Conservation (phyloP, 2,329 filamentous ascomycete species). For the Colletotrichum tropicale region DNA sequence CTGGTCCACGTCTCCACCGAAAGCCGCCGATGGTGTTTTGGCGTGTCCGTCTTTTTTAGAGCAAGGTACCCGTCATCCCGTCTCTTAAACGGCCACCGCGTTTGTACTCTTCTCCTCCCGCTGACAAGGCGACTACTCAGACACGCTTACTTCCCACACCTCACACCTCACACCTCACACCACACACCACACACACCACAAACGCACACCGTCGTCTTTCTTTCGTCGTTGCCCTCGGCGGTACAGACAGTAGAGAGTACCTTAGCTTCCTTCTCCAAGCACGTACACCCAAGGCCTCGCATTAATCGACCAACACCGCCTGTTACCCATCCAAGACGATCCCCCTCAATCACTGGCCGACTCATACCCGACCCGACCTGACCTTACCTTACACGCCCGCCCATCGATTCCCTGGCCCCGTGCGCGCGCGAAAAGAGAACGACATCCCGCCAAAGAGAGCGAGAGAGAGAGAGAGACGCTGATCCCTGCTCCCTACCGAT, state of each 20-base stretch:
- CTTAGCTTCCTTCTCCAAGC: not conserved
- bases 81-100: not conserved
- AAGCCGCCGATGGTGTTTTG: not conserved
- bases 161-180: not conserved
- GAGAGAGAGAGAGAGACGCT: not conserved
- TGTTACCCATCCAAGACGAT: conserved; percentile 4
- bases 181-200: not conserved
- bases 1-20: not conserved
- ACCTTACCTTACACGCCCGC: not conserved
- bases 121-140: conserved; percentile 1
- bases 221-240: not conserved
- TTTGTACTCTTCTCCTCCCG: not conserved
- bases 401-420: not conserved
- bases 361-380: not conserved
- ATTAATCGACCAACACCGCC: conserved; percentile 2
- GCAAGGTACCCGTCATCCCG: conserved; percentile 1
- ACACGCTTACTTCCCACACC: not conserved
- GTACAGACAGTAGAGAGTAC: not conserved
- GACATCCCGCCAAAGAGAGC: not conserved
- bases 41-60: conserved; percentile 3
- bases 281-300: not conserved
- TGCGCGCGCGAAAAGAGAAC: conserved; percentile 6
- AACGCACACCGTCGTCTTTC: not conserved
- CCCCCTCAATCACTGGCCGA: not conserved
- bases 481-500: conserved; percentile 12